Evolutionary conservation across 1,284 basidiomycete species (phyloP), one percentile per base, ranked within the genome.

Genomic region (Bondarzewia mesenterica): DNA sequence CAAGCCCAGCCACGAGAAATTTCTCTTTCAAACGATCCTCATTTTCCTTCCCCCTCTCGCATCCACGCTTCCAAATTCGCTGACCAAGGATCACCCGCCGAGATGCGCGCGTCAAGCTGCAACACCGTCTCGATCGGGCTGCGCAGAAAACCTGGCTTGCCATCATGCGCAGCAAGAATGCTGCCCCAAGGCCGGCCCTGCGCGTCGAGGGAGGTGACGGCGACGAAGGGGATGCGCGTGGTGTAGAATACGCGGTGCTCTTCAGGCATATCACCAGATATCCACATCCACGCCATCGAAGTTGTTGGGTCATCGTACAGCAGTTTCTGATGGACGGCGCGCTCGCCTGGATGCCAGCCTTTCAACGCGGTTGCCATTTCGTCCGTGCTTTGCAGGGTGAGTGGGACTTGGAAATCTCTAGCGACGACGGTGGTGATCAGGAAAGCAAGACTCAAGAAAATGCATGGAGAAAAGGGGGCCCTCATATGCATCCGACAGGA

Each of bases 51-150:
- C 15, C 44, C 44, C 7, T 50, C 53, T 44, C 58, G 21, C 38
- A 10, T 16, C 32, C 26, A 62, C n/a, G 46, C 40, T 18, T 60
- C 57, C 15, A 64, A 50, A 50, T 73, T 75, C 40, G 69, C 61
- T 23, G 63, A 25, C 15, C 81, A 62, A 0, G 82, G 82, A 46
- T 84, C 80, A 0, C 80, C 79, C 1, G 69, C 66, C 77, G 77
- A 80, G 2, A 74, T 50, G 22, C 61, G 60, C 5, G 72, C 68
- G 15, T 70, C 58, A 43, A 82, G 61, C 1, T 61, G 58, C 6
- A 84, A 60, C 7, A 63, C 65, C 16, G 64, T 70, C 26, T 70
- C 67, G 32, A 54, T 61, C 7, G 69, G 65, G 45, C 70, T 67
- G 1, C 57, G 58, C 15, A 75, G 66, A 54, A 78, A 82, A 0